Evolutionary conservation across 225 moss, liverwort and hornwort species (phyloP).

Genomic region (Physcomitrium patens): DNA sequence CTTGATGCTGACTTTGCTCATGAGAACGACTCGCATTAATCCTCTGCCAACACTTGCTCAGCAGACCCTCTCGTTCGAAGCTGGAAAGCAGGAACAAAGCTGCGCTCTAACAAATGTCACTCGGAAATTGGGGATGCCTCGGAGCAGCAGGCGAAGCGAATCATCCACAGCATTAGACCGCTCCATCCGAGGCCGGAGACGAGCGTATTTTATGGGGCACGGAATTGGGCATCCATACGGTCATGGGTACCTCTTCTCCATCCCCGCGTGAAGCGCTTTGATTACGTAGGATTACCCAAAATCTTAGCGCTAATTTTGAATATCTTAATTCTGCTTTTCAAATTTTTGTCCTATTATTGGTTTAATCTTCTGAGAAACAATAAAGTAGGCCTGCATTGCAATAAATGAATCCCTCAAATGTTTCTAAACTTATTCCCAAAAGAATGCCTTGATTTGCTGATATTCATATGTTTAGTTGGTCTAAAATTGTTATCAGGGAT

Average conservation of each 20-base stretch:
- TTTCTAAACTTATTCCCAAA: too few species aligned
- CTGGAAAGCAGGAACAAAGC: background rate
- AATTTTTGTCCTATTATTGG: too few species aligned
- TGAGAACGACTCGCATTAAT: constrained; percentile 5
- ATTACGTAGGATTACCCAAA: too few species aligned
- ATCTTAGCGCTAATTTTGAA: too few species aligned
- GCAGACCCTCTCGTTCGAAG: background rate
- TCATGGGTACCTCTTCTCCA: background rate
- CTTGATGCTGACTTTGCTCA: constrained; percentile 60
- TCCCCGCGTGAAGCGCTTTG: too few species aligned
- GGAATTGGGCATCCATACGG: background rate
- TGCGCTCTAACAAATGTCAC: background rate
- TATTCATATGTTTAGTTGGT: too few species aligned
- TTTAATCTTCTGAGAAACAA: too few species aligned
- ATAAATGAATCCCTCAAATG: too few species aligned
- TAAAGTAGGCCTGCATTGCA: too few species aligned
- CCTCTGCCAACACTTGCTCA: background rate
- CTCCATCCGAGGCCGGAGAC: background rate
- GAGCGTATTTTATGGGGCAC: background rate
- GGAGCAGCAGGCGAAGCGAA: background rate
- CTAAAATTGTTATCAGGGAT: too few species aligned
- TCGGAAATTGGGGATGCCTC: background rate
- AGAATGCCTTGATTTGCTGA: too few species aligned
- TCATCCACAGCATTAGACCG: background rate
- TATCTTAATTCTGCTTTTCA: too few species aligned